A percentile compares a stretch with the other conserved stretches of the same genome.
Evolutionary conservation across 2,329 filamentous ascomycete species (phyloP).

Genomic region (Mycocentrospora acerina): DNA sequence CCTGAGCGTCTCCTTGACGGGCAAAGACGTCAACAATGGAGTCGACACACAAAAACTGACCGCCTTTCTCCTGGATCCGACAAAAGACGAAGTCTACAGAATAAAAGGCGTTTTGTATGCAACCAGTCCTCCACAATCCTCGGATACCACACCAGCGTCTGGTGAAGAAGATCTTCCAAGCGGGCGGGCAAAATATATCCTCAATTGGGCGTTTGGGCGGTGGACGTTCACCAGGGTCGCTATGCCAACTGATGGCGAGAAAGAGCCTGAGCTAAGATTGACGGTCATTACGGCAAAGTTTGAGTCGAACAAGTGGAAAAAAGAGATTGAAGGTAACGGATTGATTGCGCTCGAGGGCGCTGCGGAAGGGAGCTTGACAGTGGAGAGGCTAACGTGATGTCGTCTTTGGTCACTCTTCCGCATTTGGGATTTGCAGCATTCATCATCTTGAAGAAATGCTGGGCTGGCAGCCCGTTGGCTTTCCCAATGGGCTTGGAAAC

Average conservation of each 20-base stretch:
- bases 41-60: constrained; percentile 59
- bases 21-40: constrained; percentile 54
- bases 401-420: too few relatives aligned
- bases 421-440: too few relatives aligned
- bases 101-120: constrained; percentile 74
- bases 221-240: constrained; percentile 80
- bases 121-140: constrained; percentile 50
- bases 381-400: constrained; percentile 13
- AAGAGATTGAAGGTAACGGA: constrained; percentile 63
- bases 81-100: constrained; percentile 92
- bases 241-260: constrained; percentile 40
- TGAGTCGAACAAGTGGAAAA: constrained; percentile 76
- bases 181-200: constrained; percentile 67
- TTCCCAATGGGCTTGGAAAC: too few relatives aligned
- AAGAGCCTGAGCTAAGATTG: constrained; percentile 64
- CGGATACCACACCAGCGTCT: constrained; percentile 38
- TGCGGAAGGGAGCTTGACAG: constrained; percentile 19
- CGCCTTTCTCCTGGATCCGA: constrained; percentile 67
- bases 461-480: too few relatives aligned
- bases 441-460: too few relatives aligned
- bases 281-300: constrained; percentile 74
- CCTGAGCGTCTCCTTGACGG: constrained; percentile 70
- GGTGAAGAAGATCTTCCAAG: constrained; percentile 38
- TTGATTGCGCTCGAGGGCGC: constrained; percentile 34
- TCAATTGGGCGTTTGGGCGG: constrained; percentile 97